Conservation (phyloP, 345 rosid genomes). For the Corchorus capsularis region DNA sequence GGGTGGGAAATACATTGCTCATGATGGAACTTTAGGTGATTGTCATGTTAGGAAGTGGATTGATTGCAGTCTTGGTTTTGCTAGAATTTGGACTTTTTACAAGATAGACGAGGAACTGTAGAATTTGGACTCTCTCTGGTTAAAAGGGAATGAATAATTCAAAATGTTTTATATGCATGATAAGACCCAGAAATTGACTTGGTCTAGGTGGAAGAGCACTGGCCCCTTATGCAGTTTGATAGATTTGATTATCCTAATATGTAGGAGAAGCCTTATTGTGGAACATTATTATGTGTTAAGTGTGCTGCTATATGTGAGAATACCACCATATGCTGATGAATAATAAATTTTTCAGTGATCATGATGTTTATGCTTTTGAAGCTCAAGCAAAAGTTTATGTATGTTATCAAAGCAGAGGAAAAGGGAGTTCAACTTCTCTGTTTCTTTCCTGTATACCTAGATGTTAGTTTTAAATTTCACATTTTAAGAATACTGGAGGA, state of each 20-base stretch:
- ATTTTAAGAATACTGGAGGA: not conserved
- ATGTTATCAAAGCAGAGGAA: not conserved
- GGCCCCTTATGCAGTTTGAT: not conserved
- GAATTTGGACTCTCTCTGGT: not conserved
- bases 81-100: not conserved
- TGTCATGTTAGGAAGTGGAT: not conserved
- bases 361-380: not conserved
- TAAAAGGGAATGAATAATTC: not conserved
- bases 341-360: not conserved
- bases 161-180: not conserved
- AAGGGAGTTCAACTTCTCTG: not conserved
- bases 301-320: not conserved
- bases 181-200: not conserved
- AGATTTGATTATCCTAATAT: not conserved
- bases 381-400: not conserved
- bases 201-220: slow-evolving; percentile 1
- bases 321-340: not conserved
- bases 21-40: not conserved
- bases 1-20: not conserved
- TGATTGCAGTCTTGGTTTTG: not conserved
- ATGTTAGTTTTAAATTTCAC: not conserved
- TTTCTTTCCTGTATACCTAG: not conserved
- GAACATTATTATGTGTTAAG: not conserved
- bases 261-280: not conserved
- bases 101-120: not conserved